Evolutionary conservation across 1,284 basidiomycete species (phyloP).

Genomic region (Trametes versicolor): DNA sequence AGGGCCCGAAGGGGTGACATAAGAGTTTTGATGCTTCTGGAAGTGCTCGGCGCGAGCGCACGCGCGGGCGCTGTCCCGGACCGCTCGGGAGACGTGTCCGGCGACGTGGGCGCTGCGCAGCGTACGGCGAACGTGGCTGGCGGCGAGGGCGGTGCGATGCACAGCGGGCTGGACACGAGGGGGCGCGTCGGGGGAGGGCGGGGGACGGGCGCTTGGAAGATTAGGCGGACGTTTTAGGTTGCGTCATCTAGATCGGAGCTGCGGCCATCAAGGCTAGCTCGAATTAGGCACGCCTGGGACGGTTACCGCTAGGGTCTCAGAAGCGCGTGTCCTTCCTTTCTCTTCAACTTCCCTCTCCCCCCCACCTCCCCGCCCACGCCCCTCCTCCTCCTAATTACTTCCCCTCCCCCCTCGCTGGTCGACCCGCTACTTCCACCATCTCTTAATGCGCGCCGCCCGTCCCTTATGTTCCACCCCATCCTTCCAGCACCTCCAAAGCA

Average conservation of each 20-base stretch:
- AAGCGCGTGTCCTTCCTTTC: slow-evolving; percentile 48
- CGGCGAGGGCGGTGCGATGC: slow-evolving; percentile 14
- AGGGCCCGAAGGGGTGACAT: slow-evolving; percentile 32
- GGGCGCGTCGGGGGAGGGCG: slow-evolving; percentile 24
- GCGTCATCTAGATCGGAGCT: slow-evolving; percentile 48
- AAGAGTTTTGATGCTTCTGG: slow-evolving; percentile 33
- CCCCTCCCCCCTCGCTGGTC: slow-evolving; percentile 51
- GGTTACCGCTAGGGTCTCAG: slow-evolving; percentile 45
- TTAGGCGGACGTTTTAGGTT: slow-evolving; percentile 42
- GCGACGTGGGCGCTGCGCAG: slow-evolving; percentile 7
- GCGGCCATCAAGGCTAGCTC: slow-evolving; percentile 48
- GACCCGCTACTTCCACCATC: slow-evolving; percentile 43
- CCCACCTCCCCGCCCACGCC: slow-evolving; percentile 43
- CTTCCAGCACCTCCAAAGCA: slow-evolving; percentile 34
- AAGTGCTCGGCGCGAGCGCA: slow-evolving; percentile 14
- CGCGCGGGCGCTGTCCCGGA: not conserved
- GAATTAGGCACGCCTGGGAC: slow-evolving; percentile 48
- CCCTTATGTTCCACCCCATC: slow-evolving; percentile 41
- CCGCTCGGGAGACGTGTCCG: not conserved
- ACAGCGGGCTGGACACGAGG: slow-evolving; percentile 10
- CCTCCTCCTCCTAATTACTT: slow-evolving; percentile 37
- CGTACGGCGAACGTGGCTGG: slow-evolving; percentile 3
- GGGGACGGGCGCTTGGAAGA: slow-evolving; percentile 34
- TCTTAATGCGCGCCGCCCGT: slow-evolving; percentile 50
- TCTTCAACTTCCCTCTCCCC: slow-evolving; percentile 50